Conservation (phyloP, 2,329 filamentous ascomycete genomes). For the Fusarium kyushuense region DNA sequence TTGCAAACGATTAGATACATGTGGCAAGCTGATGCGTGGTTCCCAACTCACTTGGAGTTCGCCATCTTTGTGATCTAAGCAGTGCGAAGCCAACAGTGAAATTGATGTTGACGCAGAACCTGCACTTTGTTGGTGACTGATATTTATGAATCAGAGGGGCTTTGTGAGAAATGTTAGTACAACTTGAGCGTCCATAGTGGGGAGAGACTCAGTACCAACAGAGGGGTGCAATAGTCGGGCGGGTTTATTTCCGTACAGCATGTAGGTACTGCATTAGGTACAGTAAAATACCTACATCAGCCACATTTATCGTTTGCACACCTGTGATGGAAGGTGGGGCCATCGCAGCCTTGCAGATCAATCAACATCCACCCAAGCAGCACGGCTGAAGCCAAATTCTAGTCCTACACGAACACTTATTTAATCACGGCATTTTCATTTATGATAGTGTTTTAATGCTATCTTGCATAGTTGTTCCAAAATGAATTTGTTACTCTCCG, state of each 20-base stretch:
- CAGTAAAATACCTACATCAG: slow-evolving; percentile 10
- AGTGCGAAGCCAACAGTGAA: slow-evolving; percentile 3
- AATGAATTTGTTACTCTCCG: slow-evolving; percentile 72
- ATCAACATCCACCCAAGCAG: slow-evolving; percentile 32
- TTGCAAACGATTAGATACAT: slow-evolving; percentile 53
- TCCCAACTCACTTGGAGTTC: slow-evolving; percentile 65
- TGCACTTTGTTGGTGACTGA: slow-evolving; percentile 22
- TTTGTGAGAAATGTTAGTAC: slow-evolving; percentile 48
- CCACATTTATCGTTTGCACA: slow-evolving; percentile 34
- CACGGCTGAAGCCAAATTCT: slow-evolving; percentile 46
- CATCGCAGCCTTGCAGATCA: slow-evolving; percentile 53
- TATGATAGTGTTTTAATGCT: slow-evolving; percentile 5
- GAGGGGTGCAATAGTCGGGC: background rate
- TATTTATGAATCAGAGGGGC: slow-evolving; percentile 39
- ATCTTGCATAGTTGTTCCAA: slow-evolving; percentile 8
- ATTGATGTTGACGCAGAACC: slow-evolving; percentile 7
- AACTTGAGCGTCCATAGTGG: slow-evolving; percentile 20
- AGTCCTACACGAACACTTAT: slow-evolving; percentile 29
- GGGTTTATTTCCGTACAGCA: slow-evolving; percentile 1
- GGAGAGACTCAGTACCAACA: slow-evolving; percentile 1
- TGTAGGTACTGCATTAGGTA: background rate
- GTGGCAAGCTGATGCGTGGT: background rate
- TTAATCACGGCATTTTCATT: slow-evolving; percentile 37
- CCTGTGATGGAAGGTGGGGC: slow-evolving; percentile 14
- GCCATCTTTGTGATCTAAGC: slow-evolving; percentile 58